A percentile compares a stretch with the other conserved stretches of the same genome.
Evolutionary conservation across 768 basidiomycete genomes (phyloP).

Genomic region (Pleurotus eryngii): DNA sequence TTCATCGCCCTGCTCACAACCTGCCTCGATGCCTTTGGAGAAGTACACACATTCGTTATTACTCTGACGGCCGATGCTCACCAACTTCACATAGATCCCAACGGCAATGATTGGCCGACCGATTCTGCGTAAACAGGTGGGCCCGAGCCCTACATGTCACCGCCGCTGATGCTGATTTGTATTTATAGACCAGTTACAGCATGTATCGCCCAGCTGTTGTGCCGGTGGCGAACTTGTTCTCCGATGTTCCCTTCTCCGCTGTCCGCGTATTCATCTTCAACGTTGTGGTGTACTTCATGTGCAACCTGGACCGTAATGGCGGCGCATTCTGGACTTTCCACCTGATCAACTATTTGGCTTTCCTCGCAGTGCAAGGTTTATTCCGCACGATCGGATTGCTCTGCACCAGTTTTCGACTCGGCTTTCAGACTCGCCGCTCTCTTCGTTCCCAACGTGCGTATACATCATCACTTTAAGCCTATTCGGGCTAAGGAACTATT

Average conservation of each 20-base stretch:
- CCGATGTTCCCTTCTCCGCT: conserved; percentile 70
- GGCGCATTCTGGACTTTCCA: conserved; percentile 56
- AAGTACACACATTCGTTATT: conserved; percentile 35
- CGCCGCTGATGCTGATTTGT: background rate
- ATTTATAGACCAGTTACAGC: conserved; percentile 47
- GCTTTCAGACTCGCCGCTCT: conserved; percentile 53
- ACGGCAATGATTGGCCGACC: conserved; percentile 79
- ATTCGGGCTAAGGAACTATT: too few relatives aligned
- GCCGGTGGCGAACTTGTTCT: conserved; percentile 61
- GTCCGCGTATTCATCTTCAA: conserved; percentile 56
- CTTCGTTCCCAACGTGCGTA: conserved; percentile 65
- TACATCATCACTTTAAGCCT: background rate
- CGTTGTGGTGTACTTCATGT: conserved; percentile 68
- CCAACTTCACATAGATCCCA: conserved; percentile 55
- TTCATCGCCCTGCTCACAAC: conserved; percentile 68
- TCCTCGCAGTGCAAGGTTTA: conserved; percentile 77
- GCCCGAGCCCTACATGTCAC: background rate
- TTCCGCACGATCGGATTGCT: conserved; percentile 71
- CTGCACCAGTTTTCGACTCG: conserved; percentile 43
- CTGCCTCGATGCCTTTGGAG: conserved; percentile 70
- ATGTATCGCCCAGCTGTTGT: conserved; percentile 67
- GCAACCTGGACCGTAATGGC: conserved; percentile 41
- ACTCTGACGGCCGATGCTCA: conserved; percentile 27
- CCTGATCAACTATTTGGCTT: conserved; percentile 61
- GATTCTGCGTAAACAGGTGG: conserved; percentile 63